Conservation (phyloP, 2,329 filamentous ascomycete species). For the Botryotinia convoluta region DNA sequence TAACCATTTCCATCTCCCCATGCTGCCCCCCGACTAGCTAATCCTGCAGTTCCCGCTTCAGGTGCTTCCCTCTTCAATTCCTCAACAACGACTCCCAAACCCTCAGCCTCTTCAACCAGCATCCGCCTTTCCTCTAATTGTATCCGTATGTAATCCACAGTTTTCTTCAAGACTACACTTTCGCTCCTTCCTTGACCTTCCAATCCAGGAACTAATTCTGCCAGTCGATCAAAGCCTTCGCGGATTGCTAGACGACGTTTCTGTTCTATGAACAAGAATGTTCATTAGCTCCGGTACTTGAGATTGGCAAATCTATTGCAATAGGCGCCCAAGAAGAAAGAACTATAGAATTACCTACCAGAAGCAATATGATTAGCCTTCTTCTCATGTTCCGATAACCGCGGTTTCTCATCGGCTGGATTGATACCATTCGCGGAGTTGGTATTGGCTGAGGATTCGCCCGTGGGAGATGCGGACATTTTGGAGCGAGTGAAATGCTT, state of each 20-base stretch:
- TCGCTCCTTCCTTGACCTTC: constrained; percentile 68
- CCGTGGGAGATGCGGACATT: constrained; percentile 32
- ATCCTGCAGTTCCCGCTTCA: neutral
- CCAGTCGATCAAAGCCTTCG: constrained; percentile 66
- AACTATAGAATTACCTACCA: constrained; percentile 25
- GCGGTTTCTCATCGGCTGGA: constrained; percentile 52
- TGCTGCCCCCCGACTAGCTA: neutral
- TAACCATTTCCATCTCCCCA: neutral
- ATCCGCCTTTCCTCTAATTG: constrained; percentile 50
- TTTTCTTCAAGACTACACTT: constrained; percentile 61
- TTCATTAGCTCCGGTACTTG: neutral
- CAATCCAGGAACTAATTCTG: constrained; percentile 65
- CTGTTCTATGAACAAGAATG: constrained; percentile 44
- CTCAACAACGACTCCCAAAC: constrained; percentile 47
- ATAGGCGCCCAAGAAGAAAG: neutral
- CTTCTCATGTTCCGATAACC: constrained; percentile 68
- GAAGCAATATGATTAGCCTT: constrained; percentile 72
- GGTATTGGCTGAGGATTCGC: constrained; percentile 33
- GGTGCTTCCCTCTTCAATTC: constrained; percentile 30
- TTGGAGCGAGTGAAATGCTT: constrained; percentile 2
- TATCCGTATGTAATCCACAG: constrained; percentile 52
- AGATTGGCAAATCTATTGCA: neutral
- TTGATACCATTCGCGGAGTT: constrained; percentile 31
- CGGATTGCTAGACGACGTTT: constrained; percentile 53
- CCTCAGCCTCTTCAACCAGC: constrained; percentile 50